A percentile compares a stretch with the other conserved stretches of the same genome.
Evolutionary conservation across 352 stramenopile genomes (phyloP).

Genomic region (Phytophthora sojae): DNA sequence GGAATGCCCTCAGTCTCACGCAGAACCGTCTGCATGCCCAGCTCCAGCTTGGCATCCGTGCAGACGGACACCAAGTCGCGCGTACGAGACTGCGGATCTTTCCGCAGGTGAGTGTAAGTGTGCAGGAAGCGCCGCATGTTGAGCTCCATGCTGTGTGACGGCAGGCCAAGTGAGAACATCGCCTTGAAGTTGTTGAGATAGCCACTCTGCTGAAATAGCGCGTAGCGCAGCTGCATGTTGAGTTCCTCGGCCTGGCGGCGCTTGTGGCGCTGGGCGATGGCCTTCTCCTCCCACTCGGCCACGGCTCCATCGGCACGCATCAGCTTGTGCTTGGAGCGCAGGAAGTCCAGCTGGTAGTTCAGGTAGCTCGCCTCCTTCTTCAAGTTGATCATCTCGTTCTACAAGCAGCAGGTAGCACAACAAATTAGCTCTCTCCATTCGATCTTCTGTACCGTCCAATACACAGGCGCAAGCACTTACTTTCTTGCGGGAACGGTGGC

Average conservation of each 20-base stretch:
- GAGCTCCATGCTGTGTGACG: constrained; percentile 29
- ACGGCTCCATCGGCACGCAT: constrained; percentile 52
- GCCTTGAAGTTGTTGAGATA: constrained; percentile 51
- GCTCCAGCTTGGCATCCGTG: constrained; percentile 38
- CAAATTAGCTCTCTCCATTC: neutral
- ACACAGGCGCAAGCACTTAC: constrained; percentile 6
- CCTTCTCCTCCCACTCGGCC: constrained; percentile 66
- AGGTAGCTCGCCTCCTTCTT: constrained; percentile 58
- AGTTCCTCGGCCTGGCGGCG: constrained; percentile 61
- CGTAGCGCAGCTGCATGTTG: constrained; percentile 58
- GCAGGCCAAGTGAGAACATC: constrained; percentile 34
- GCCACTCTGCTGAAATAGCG: constrained; percentile 60
- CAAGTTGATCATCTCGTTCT: constrained; percentile 56
- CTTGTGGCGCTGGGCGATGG: constrained; percentile 66
- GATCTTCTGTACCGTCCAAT: neutral
- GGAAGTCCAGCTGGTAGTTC: constrained; percentile 47
- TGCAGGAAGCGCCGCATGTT: constrained; percentile 45
- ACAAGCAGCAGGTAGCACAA: constrained; percentile 2
- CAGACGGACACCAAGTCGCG: constrained; percentile 36
- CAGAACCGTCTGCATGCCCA: constrained; percentile 43
- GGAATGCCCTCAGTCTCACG: constrained; percentile 40
- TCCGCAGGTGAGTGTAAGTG: constrained; percentile 42
- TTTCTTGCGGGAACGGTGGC: constrained; percentile 67
- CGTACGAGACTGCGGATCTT: constrained; percentile 33
- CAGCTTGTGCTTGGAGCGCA: constrained; percentile 63